Conservation (phyloP, 192 early-diverging fungal genomes). For the Backusella tarrabulga region DNA sequence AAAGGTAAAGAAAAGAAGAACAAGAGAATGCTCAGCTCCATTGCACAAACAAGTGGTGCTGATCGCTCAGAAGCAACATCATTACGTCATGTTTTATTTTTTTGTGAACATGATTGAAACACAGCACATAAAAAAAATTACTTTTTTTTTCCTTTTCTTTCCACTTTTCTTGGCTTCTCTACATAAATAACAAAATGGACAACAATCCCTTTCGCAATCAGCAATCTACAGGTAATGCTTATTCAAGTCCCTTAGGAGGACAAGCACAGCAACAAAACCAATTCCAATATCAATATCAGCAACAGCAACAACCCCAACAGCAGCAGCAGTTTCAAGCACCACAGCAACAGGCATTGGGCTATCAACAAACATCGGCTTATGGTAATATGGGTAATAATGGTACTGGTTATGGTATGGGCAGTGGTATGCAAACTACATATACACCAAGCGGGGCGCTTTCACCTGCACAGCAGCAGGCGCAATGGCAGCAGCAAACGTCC, state of each 20-base stretch:
- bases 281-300: conserved; percentile 5
- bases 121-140: background rate
- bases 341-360: background rate
- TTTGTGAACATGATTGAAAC: background rate
- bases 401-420: background rate
- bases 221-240: background rate
- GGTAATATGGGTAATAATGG: background rate
- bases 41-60: background rate
- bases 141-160: conserved; percentile 17
- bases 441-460: background rate
- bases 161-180: background rate
- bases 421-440: background rate
- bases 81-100: background rate
- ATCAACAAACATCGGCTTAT: background rate
- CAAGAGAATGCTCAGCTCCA: background rate
- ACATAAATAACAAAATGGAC: conserved; percentile 13
- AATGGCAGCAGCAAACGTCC: conserved; percentile 12
- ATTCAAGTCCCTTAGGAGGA: background rate
- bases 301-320: background rate
- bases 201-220: conserved; percentile 27
- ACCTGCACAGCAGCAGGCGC: background rate
- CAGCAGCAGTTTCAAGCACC: conserved; percentile 9
- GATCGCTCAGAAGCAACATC: background rate
- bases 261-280: background rate
- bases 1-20: background rate